Conservation (phyloP, 164 flowering plant genomes). For the Magnolia kwangsiensis region DNA sequence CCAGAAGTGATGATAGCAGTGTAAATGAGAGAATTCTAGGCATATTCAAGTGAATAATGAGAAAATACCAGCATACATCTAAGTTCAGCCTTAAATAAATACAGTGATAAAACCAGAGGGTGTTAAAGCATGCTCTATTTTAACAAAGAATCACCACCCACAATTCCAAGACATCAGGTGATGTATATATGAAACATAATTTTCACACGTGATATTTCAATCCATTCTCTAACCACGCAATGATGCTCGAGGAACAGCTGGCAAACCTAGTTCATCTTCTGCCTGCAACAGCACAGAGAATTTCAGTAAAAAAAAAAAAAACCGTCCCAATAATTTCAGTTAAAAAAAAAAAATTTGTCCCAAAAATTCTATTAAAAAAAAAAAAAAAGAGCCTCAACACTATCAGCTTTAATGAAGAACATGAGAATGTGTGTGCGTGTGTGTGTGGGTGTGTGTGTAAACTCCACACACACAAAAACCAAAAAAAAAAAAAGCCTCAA, state of each 20-base stretch:
- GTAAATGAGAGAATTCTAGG: neutral
- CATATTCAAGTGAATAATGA: neutral
- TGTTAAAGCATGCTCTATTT: neutral
- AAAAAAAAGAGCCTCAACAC: too few relatives aligned
- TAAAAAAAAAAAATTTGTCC: too few relatives aligned
- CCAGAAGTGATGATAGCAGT: neutral
- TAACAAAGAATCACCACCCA: neutral
- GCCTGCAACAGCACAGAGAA: slow-evolving; percentile 35
- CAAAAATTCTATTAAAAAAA: too few relatives aligned
- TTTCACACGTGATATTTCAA: neutral
- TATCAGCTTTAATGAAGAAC: too few relatives aligned
- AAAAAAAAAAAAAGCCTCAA: too few relatives aligned
- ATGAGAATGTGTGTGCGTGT: too few relatives aligned
- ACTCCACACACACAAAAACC: too few relatives aligned
- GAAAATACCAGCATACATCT: neutral
- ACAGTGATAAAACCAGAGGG: neutral
- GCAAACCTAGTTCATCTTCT: slow-evolving; percentile 79
- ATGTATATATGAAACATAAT: neutral
- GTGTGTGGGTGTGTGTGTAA: too few relatives aligned
- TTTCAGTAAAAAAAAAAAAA: neutral
- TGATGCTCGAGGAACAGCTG: slow-evolving; percentile 81
- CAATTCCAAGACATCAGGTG: neutral
- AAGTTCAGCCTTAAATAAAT: neutral
- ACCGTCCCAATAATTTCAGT: too few relatives aligned
- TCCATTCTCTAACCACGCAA: slow-evolving; percentile 47